A percentile compares a stretch with the other conserved stretches of the same genome.
Conservation (phyloP, 805 yeast species). For the Kodamaea hsintzibuensis region DNA sequence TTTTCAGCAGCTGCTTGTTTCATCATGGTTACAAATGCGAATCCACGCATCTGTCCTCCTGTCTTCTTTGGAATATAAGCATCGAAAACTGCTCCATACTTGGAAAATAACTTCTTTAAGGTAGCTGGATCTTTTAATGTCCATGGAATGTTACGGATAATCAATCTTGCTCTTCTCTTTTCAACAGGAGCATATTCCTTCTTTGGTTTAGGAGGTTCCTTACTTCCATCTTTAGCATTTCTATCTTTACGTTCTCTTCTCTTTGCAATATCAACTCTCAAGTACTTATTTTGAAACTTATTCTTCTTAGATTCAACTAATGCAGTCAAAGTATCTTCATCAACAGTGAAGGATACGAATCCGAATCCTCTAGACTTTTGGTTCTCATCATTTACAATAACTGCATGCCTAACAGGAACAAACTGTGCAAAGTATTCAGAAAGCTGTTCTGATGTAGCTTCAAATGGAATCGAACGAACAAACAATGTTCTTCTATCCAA, state of each 20-base stretch:
- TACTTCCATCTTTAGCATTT: conserved; percentile 6
- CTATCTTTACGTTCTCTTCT: conserved; percentile 74
- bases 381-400: conserved; percentile 76
- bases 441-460: conserved; percentile 78
- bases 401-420: conserved; percentile 95
- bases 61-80: conserved; percentile 85
- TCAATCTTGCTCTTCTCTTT: conserved; percentile 82
- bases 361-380: conserved; percentile 91
- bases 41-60: conserved; percentile 90
- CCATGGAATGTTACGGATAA: conserved; percentile 95
- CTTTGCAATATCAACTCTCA: conserved; percentile 85
- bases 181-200: conserved; percentile 45
- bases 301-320: conserved; percentile 62
- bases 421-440: conserved; percentile 86
- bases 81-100: conserved; percentile 84
- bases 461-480: conserved; percentile 80
- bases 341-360: conserved; percentile 83
- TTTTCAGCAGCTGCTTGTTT: conserved; percentile 72
- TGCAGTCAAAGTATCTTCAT: conserved; percentile 82
- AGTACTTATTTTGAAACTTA: conserved; percentile 63
- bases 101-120: conserved; percentile 66
- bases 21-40: conserved; percentile 91
- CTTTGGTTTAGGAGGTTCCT: conserved; percentile 8
- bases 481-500: conserved; percentile 69
- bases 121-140: conserved; percentile 77